Base-by-base conservation (phyloP, 2,329 filamentous ascomycete species). In the Byssoonygena ceratinophila region DNA sequence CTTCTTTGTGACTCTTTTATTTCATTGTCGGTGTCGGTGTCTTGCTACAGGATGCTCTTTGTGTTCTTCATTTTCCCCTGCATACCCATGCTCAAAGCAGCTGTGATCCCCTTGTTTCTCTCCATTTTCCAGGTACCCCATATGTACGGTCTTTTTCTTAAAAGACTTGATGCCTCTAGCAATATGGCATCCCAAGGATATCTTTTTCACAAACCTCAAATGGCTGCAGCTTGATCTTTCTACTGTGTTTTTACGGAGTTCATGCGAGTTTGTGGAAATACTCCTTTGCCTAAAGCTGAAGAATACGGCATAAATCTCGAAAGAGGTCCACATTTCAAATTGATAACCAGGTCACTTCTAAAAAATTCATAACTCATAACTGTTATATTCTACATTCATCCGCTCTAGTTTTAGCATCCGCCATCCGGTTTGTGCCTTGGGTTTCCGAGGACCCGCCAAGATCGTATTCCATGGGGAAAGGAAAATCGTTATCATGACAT, bases 341-440 rank as follows among this genome's bases (percentile, higher is more conserved):
- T 16, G 18, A 44, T 16, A 44, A 8, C 22, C 23, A 8, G 9
- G 22, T 18, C 22, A 7, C 5, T 4, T 9, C 27, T 9, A 29
- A 9, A 27, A 12, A 41, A 41, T 25, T 8, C 12, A n/a, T 4
- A 12, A 23, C 3, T 44, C 16, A 23, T 7, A 23, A 22, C 37
- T 40, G 22, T 18, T 37, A 6, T 16, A 7, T 18, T 37, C 34
- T 16, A 4, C n/a, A 18, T 34, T 12, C 36, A n/a, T 20, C 20
- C 39, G 2, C 20, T 41, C 20, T 41, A 8, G 25, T 12, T 18
- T 44, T 23, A 4, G 29, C 12, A 32, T 14, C 32, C 18, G 31
- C 45, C 31, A 8, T 47, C 45, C 45, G 45, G 6, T 47, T 47
- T 37, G 45, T 36, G 45, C 45, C 45, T 47, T 47, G 16, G 29